Evolutionary conservation across 2,329 filamentous ascomycete genomes (phyloP), one percentile per base, ranked within the genome.

Genomic region (Colletotrichum endophyticum): DNA sequence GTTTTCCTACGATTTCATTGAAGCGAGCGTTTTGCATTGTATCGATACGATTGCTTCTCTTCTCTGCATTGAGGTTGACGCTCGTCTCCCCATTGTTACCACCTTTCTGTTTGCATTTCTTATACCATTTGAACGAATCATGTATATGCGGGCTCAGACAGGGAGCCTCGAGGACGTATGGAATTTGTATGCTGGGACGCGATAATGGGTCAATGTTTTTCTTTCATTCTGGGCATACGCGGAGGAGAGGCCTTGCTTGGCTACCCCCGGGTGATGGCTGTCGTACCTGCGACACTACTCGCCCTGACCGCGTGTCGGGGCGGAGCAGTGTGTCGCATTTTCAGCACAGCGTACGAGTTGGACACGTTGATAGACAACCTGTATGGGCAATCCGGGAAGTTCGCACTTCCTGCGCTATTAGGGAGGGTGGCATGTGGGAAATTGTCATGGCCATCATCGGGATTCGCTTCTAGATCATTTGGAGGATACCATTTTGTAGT

Each of bases 71-170:
- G 81, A 73, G 78, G 78, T 81, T 77, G 77, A 78, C 79, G 82
- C 80, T 80, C 79, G 81, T 82, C 85, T 81, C 84, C 83, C 80
- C 71, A 82, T 32, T 57, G 27, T 56, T 39, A 56, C 73, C 12
- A 66, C 32, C 34, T 61, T 22, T 64, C 16, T 30, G 11, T 66
- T 61, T 15, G 7, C 75, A 49, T 16, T 63, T 70, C n/a, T 80
- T 76, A 71, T 77, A 77, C 77, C 80, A 79, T 78, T 76, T 78
- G 70, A 32, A 69, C 22, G 67, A 75, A 44, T 71, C 39, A 75
- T 75, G 62, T 74, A 75, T 66, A 75, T 66, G 34, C 62, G 27
- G 71, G 56, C 9, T 62, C 25, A 61, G 30, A 34, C 25, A 30
- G 28, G 13, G 34, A 49, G 67, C 36, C 30, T n/a, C 32, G 61